Base-by-base conservation (phyloP, 768 basidiomycete genomes). In the Suillus brevipes region DNA sequence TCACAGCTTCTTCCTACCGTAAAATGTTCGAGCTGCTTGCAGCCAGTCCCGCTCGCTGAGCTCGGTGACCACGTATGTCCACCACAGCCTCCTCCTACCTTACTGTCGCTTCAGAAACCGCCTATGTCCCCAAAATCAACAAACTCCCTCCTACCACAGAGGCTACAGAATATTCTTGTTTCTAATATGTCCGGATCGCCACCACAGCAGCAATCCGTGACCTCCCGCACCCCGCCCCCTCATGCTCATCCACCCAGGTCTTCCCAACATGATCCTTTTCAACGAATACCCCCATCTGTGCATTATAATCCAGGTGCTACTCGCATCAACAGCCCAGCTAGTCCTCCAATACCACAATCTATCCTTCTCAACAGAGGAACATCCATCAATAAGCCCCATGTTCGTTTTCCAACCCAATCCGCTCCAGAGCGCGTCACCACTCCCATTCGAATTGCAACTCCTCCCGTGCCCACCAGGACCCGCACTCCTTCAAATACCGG, bases 61-160 rank as follows among this genome's bases (percentile, higher is more conserved):
- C 87, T 97, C 42, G 87, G 87, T 43, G 90, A 93, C 66, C 95
- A 97, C 73, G 80, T 87, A 73, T 97, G 95, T 75, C 68, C 81
- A 7, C 75, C 81, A 12, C 82, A 84, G 1, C 81, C 87, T 20
- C 73, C 81, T 12, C 82, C 85, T 57, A 72, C 76, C 18, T 71
- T 72, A 43, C 75, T 67, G 66, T 69, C 73, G 55, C 73, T 69
- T 57, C 79, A 75, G 43, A 79, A 75, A 57, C 69, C 69, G 25
- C 70, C 75, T 59, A 68, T 72, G 72, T 79, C 84, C 25, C 81
- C 80, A 36, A 75, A 77, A 62, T 77, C 80, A 18, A 77, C 80
- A 23, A 72, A 79, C 25, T 71, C 84, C 16, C 81, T 87, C 45
- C 75, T 86, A 28, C 85, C 87, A 18, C 77, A 78, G 55, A 81